Evolutionary conservation across 768 basidiomycete species (phyloP).

Genomic region (Pseudohyphozyma bogoriensis): DNA sequence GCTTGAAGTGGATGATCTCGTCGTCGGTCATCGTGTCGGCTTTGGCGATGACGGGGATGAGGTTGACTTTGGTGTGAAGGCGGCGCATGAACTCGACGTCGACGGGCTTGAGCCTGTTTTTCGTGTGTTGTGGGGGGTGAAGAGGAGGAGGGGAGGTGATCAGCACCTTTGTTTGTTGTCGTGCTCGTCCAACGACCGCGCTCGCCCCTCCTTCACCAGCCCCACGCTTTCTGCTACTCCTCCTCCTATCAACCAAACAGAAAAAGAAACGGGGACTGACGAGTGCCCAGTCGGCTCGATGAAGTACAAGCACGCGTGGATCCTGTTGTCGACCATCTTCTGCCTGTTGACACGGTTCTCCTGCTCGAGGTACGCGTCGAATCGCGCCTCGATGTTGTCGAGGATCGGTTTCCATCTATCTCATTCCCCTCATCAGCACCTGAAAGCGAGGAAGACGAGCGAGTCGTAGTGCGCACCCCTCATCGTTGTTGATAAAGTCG

Average conservation of each 20-base stretch:
- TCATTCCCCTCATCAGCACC: background rate
- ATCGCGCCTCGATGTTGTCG: constrained; percentile 95
- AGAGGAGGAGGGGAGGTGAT: background rate
- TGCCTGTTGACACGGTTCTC: constrained; percentile 94
- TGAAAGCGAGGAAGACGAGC: too few species aligned
- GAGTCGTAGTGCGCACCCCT: constrained; percentile 53
- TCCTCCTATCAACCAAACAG: constrained; percentile 12
- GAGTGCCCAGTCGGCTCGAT: constrained; percentile 97
- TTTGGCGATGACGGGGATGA: constrained; percentile 98
- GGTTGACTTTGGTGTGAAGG: constrained; percentile 92
- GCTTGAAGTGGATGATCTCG: constrained; percentile 85
- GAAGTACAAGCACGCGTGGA: constrained; percentile 98
- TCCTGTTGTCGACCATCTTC: constrained; percentile 91
- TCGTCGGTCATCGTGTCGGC: constrained; percentile 96
- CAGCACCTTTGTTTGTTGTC: too few species aligned
- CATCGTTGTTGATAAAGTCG: constrained; percentile 98
- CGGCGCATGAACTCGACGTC: constrained; percentile 99
- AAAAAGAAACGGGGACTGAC: constrained; percentile 46
- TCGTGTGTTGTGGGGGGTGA: background rate
- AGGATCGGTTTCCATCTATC: constrained; percentile 96
- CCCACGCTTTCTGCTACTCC: constrained; percentile 6
- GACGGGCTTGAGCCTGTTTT: constrained; percentile 76
- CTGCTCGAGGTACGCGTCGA: constrained; percentile 94
- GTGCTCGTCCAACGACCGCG: too few species aligned
- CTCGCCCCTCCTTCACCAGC: too few species aligned